phyloP scores from a whole-genome alignment of 495 filamentous ascomycete genomes.

The Aspergillus coremiiformis region DNA sequence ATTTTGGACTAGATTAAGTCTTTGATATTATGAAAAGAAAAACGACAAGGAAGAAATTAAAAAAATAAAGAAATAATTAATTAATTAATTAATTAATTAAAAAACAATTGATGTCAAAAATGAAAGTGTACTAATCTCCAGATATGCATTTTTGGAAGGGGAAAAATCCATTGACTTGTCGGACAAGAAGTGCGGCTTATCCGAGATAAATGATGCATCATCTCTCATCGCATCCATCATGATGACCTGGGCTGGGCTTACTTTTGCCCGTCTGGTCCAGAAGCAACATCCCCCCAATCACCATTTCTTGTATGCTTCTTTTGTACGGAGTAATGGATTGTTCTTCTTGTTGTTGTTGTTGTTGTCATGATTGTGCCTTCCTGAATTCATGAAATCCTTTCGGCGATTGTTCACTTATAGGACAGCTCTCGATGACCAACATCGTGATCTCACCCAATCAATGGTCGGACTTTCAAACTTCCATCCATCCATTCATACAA shows the following conservation, averaged over 20 bases:
- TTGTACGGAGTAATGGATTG: neutral
- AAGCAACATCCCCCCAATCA: constrained; percentile 3
- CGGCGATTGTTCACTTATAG: neutral
- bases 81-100: no score
- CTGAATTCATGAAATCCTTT: no score
- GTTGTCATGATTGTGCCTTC: neutral
- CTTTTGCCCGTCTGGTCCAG: constrained; percentile 9
- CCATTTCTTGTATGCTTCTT: neutral
- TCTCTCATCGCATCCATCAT: neutral
- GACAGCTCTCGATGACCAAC: neutral
- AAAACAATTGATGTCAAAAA: neutral
- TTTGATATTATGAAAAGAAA: neutral
- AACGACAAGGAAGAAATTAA: neutral
- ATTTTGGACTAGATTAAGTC: neutral
- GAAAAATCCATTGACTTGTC: no score
- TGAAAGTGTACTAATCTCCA: neutral
- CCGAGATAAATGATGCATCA: constrained; percentile 19
- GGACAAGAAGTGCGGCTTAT: constrained; percentile 6
- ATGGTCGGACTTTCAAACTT: neutral
- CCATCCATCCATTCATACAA: neutral
- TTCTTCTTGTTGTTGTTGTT: neutral
- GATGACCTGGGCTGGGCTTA: no score
- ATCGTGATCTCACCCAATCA: neutral
- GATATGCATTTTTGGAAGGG: neutral
- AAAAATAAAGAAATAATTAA: neutral